Evolutionary conservation across 805 yeast genomes (phyloP).

Genomic region (Phaffomyces antillensis): DNA sequence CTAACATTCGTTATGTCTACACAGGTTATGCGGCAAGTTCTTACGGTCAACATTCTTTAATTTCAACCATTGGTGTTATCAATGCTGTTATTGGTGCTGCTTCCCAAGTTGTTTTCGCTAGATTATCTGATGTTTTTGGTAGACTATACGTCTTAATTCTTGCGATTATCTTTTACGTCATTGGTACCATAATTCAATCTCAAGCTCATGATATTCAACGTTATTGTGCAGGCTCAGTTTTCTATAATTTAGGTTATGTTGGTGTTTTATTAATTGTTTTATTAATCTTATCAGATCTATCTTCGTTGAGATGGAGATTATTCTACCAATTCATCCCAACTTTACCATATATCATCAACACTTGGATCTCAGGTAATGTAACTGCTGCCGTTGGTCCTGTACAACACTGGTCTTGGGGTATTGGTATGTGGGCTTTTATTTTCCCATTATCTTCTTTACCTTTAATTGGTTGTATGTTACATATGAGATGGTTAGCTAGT

Average conservation of each 20-base stretch:
- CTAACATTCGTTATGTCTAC: constrained; percentile 39
- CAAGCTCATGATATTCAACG: constrained; percentile 50
- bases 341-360: constrained; percentile 65
- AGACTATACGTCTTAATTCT: constrained; percentile 45
- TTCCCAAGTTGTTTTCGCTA: constrained; percentile 56
- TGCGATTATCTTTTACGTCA: constrained; percentile 46
- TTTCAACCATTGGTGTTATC: constrained; percentile 53
- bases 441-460: constrained; percentile 65
- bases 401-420: constrained; percentile 60
- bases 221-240: constrained; percentile 60
- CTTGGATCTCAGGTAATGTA: constrained; percentile 69
- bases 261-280: constrained; percentile 53
- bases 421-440: constrained; percentile 76
- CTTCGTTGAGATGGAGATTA: constrained; percentile 66
- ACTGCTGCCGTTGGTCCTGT: constrained; percentile 29
- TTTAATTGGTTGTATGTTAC: constrained; percentile 41
- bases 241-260: constrained; percentile 49
- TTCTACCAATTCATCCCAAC: constrained; percentile 59
- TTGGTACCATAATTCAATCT: constrained; percentile 60
- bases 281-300: constrained; percentile 57
- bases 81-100: constrained; percentile 59
- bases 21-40: constrained; percentile 51
- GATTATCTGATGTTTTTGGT: constrained; percentile 62
- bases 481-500: constrained; percentile 49
- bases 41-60: constrained; percentile 45